A percentile compares a stretch with the other conserved stretches of the same genome.
Evolutionary conservation across 2,329 filamentous ascomycete genomes (phyloP).

Genomic region (Graphiopsis chlorocephala): DNA sequence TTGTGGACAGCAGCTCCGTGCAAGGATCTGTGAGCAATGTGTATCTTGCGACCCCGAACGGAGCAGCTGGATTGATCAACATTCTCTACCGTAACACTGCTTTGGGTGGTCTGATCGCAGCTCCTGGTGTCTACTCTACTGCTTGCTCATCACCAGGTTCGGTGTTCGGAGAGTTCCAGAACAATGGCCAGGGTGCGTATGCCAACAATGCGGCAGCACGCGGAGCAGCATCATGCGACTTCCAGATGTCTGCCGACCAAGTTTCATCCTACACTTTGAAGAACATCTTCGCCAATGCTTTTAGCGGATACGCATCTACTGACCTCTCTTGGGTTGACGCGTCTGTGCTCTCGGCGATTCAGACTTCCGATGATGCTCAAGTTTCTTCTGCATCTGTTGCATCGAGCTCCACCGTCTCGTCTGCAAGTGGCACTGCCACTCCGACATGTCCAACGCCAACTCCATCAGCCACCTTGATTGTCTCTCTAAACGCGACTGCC

Average conservation of each 20-base stretch:
- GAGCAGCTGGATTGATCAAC: constrained; percentile 35
- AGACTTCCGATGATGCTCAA: constrained; percentile 32
- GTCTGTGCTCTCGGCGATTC: constrained; percentile 34
- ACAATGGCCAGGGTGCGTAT: constrained; percentile 43
- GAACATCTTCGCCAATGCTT: constrained; percentile 37
- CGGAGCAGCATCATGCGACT: constrained; percentile 33
- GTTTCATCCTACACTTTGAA: constrained; percentile 38
- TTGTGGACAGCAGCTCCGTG: constrained; percentile 15
- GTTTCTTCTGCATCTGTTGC: constrained; percentile 16
- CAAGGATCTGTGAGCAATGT: constrained; percentile 33
- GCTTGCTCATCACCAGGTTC: constrained; percentile 22
- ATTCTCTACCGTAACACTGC: constrained; percentile 43
- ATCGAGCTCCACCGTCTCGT: constrained; percentile 20
- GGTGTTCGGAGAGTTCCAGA: constrained; percentile 44
- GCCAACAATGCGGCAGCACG: constrained; percentile 36
- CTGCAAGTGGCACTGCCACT: constrained; percentile 19
- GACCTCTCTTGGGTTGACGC: constrained; percentile 41
- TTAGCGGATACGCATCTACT: constrained; percentile 34
- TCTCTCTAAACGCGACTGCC: constrained; percentile 25
- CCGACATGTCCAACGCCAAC: constrained; percentile 21
- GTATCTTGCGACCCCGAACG: constrained; percentile 44
- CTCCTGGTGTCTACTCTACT: constrained; percentile 36
- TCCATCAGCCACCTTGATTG: constrained; percentile 36
- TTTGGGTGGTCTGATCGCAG: constrained; percentile 40
- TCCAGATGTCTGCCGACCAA: constrained; percentile 33